Evolutionary conservation across 2,329 filamentous ascomycete genomes (phyloP), one percentile per base, ranked within the genome.

Genomic region (Aureobasidium sp.): DNA sequence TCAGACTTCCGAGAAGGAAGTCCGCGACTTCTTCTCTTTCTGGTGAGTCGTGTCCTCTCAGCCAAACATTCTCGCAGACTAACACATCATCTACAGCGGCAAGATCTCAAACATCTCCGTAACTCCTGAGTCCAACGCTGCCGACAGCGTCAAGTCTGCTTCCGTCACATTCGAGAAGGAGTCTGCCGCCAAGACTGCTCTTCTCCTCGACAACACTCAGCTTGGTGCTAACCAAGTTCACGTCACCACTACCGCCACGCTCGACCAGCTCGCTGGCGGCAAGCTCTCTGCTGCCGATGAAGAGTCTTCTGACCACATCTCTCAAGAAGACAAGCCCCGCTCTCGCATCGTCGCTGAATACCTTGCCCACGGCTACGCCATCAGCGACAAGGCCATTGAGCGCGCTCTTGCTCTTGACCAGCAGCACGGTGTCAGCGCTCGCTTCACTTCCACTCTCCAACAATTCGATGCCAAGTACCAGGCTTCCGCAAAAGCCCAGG

Each of bases 11-110:
- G 91, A 99, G 77, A 88, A 92, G 78, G 91, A 97, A 78, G 87
- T 99, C 70, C 86, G 86, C 72, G 92, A 96, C 74, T 99, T 99
- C 83, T 99, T 99, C 82, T 94, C 89, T 81, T 97, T 97, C 77
- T 87, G 84, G 90, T 93, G 82, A 74, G 84, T 71, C 48, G 51
- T 55, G 50, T 34, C 39, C 34, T 47, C n/a, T n/a, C 36, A 52
- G 36, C 29, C n/a, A 27, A 20, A 46, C 37, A 17, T 27, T 5
- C n/a, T 10, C 56, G 12, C 15, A 37, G 27, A 27, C 23, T 55
- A 58, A 61, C 39, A 59, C 32, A 52, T 42, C 32, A 20, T 15
- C 41, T 27, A 51, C 73, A 94, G 91, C 74, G 94, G 94, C 75
- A 97, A 97, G 82, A 96, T 99, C 75, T 87, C 85, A 68, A 83